Conservation (phyloP, 2,329 filamentous ascomycete genomes). For the Ascochyta fabae region DNA sequence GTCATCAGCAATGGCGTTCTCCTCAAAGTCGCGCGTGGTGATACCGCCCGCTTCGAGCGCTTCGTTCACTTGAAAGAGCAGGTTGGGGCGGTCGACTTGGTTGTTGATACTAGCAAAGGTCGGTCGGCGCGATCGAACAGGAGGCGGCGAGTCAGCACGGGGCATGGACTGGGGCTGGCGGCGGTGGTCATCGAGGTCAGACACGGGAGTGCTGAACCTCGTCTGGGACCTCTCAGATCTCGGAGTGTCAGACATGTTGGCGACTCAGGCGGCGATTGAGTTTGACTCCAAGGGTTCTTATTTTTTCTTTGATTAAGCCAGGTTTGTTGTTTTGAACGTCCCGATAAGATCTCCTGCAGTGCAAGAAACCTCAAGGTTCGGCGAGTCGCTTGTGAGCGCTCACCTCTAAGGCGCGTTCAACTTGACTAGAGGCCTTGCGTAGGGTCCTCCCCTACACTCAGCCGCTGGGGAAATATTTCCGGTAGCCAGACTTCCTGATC, state of each 20-base stretch:
- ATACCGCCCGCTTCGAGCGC: constrained; percentile 52
- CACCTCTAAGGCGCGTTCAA: constrained; percentile 59
- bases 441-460: constrained; percentile 56
- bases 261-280: constrained; percentile 35
- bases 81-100: constrained; percentile 49
- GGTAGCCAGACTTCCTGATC: constrained; percentile 39
- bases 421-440: constrained; percentile 57
- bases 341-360: constrained; percentile 31
- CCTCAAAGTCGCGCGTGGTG: constrained; percentile 82
- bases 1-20: constrained; percentile 83
- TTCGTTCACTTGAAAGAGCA: constrained; percentile 55
- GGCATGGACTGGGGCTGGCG: constrained; percentile 68
- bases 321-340: constrained; percentile 23
- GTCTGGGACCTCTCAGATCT: constrained; percentile 71
- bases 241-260: constrained; percentile 61
- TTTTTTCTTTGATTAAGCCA: constrained; percentile 29
- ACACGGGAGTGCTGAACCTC: constrained; percentile 75
- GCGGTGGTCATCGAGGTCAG: constrained; percentile 88
- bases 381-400: constrained; percentile 63
- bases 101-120: constrained; percentile 73
- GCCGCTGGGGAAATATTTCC: constrained; percentile 37
- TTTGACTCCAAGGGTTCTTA: constrained; percentile 20
- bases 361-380: constrained; percentile 42
- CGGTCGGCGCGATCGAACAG: constrained; percentile 64
- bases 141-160: constrained; percentile 62